These are phyloP conservation scores for Balansia obtecta DNA, from an alignment of 2,329 filamentous ascomycete species.

Conservation along the genomic window DNA sequence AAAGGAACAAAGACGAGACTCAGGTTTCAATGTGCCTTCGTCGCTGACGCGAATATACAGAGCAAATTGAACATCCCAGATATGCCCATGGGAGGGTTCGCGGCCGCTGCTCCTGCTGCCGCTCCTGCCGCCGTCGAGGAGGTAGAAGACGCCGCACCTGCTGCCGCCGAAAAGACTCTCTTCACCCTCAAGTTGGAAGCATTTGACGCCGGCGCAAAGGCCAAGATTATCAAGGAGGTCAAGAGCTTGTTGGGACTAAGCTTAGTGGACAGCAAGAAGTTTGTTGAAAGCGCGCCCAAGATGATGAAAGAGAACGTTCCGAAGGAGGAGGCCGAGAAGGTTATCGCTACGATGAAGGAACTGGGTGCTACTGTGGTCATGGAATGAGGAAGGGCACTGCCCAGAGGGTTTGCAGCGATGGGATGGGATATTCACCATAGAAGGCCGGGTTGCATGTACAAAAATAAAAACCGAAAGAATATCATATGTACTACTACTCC, in stretches of 20 bases:
- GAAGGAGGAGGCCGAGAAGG: constrained; percentile 99
- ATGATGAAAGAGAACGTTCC: constrained; percentile 97
- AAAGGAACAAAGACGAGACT: neutral
- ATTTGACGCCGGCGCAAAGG: constrained; percentile 81
- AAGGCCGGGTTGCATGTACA: constrained; percentile 25
- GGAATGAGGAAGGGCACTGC: constrained; percentile 50
- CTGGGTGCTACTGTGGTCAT: constrained; percentile 80
- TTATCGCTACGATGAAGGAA: constrained; percentile 86
- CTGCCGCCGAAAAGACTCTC: constrained; percentile 87
- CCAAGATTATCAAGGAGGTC: constrained; percentile 99
- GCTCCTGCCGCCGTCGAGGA: constrained; percentile 59
- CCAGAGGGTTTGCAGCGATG: neutral
- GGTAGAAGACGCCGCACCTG: constrained; percentile 77
- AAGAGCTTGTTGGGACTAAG: constrained; percentile 91
- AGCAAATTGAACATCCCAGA: constrained; percentile 95
- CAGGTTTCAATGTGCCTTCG: neutral
- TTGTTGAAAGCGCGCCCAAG: constrained; percentile 96
- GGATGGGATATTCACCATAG: constrained; percentile 18
- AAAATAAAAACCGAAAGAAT: constrained; percentile 11
- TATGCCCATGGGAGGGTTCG: constrained; percentile 86
- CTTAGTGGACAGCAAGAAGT: constrained; percentile 99
- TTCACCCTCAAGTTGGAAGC: constrained; percentile 92
- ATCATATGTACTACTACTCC: constrained; percentile 25
- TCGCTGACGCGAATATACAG: constrained; percentile 31
- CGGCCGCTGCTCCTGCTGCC: constrained; percentile 51